Evolutionary conservation across 257 asterid species (phyloP), one percentile per base, ranked within the genome.

Genomic region (Oldenlandia corymbosa): DNA sequence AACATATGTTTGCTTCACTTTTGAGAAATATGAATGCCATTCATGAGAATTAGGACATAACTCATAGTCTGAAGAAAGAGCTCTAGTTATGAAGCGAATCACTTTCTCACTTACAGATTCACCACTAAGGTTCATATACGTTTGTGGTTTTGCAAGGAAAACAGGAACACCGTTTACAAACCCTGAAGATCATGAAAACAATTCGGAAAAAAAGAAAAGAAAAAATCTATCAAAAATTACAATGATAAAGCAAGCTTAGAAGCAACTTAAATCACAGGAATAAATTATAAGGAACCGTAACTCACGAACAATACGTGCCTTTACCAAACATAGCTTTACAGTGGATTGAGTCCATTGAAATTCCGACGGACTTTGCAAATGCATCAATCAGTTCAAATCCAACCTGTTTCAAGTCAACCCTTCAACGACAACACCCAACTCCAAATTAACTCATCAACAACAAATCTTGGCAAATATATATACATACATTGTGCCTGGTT

Each of bases 101-200:
- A 20, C 14, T 18, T 20, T 52, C 62, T 54, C 65, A 71, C 91
- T 76, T 83, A 92, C 97, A 32, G 95, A 87, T 85, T 89, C 95
- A 71, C 99, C 99, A 52, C 90, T 87, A 56, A 92, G 76, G 72
- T 92, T 89, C 99, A 92, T 89, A 76, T 75, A 87, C 6, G 97
- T 89, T 66, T 89, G 99, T 31, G 99, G 99, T 79, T 92, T 92
- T 23, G 96, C 96, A 79, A 92, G 72, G 69, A 92, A 79, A 65
- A 92, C 85, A 4, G 96, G 97, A 78, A 78, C 72, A 23, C 75
- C 94, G 59, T 78, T 70, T 48, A 87, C 81, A 56, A 87, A 75
- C 68, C 96, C 99, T 92, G 88, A 67, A 56, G 60, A 58, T 56
- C 59, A 54, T 27, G 20, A 49, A 62, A n/a, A 5, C n/a, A n/a